phyloP scores from a whole-genome alignment of 768 basidiomycete genomes.

The Lyophyllum semitale region DNA sequence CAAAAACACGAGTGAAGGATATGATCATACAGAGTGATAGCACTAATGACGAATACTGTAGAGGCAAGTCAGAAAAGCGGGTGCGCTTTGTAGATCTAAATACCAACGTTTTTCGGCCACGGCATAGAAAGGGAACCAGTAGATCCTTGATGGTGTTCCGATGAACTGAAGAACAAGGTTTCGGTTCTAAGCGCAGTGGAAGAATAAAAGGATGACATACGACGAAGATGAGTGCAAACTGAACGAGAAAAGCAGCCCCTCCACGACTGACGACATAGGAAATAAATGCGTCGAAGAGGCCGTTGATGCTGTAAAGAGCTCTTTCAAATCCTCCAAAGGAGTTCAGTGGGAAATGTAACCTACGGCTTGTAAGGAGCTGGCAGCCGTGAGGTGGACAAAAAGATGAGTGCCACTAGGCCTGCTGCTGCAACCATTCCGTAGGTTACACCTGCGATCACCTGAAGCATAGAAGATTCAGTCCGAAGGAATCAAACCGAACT shows the following conservation, averaged over 20 bases:
- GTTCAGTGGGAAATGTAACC: background rate
- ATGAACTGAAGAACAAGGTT: constrained; percentile 6
- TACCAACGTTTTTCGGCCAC: constrained; percentile 13
- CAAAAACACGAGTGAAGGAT: background rate
- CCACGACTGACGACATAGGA: constrained; percentile 14
- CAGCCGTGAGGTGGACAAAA: constrained; percentile 2
- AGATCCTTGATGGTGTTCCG: constrained; percentile 9
- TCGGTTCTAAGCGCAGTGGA: background rate
- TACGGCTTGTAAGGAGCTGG: constrained; percentile 14
- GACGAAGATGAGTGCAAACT: constrained; percentile 16
- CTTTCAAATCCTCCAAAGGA: background rate
- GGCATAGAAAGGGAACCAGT: constrained; percentile 19
- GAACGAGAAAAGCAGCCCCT: constrained; percentile 9
- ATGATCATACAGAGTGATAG: constrained; percentile 15
- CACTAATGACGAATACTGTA: constrained; percentile 16
- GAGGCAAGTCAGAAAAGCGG: background rate
- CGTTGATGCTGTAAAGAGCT: constrained; percentile 2
- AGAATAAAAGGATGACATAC: background rate
- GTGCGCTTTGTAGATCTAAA: background rate
- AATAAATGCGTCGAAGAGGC: constrained; percentile 12
- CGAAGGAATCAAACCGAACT: too few species aligned
- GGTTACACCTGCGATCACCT: constrained; percentile 9
- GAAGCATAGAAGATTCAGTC: background rate
- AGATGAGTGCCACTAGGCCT: constrained; percentile 5
- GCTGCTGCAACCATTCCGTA: constrained; percentile 11